Percentiles rank a stretch among this genome's conserved stretches.
Evolutionary conservation across 164 flowering plant genomes (phyloP).

Genomic region (Umbellularia californica): DNA sequence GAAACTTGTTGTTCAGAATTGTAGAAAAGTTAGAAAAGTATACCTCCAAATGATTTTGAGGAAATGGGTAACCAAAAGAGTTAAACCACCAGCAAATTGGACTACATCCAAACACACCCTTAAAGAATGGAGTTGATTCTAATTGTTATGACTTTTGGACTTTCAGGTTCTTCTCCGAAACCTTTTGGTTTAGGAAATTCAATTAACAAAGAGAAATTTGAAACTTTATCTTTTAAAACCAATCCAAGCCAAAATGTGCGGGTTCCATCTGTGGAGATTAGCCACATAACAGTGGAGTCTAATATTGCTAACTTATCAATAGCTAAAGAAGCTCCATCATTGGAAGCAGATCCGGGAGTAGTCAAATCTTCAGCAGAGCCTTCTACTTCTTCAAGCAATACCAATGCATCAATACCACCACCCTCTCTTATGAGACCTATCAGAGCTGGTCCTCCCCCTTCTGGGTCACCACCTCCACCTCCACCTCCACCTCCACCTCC

Average conservation of each 20-base stretch:
- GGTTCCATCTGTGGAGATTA: constrained; percentile 20
- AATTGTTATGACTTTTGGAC: constrained; percentile 4
- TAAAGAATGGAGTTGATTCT: not conserved
- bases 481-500: constrained; percentile 36
- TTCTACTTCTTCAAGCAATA: not conserved
- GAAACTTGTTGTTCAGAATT: not conserved
- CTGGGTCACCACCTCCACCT: constrained; percentile 41
- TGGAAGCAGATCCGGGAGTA: constrained; percentile 17
- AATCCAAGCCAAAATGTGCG: constrained; percentile 20
- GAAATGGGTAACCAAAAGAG: too few relatives aligned
- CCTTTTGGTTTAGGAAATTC: constrained; percentile 35
- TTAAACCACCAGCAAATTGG: too few relatives aligned
- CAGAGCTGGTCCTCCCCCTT: constrained; percentile 32
- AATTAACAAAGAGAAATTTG: constrained; percentile 35
- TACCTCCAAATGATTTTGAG: too few relatives aligned
- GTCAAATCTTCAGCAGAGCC: not conserved
- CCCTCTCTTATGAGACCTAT: constrained; percentile 37
- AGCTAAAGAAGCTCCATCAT: constrained; percentile 18
- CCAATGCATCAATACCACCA: not conserved
- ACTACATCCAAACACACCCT: not conserved
- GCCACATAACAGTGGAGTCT: constrained; percentile 23
- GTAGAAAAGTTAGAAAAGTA: too few relatives aligned
- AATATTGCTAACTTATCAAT: constrained; percentile 20
- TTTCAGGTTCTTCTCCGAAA: constrained; percentile 66
- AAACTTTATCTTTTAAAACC: constrained; percentile 24